A percentile compares a stretch with the other conserved stretches of the same genome.
Evolutionary conservation across 202 grass and related monocot species (phyloP).

Genomic region (Saccharum hybrid): DNA sequence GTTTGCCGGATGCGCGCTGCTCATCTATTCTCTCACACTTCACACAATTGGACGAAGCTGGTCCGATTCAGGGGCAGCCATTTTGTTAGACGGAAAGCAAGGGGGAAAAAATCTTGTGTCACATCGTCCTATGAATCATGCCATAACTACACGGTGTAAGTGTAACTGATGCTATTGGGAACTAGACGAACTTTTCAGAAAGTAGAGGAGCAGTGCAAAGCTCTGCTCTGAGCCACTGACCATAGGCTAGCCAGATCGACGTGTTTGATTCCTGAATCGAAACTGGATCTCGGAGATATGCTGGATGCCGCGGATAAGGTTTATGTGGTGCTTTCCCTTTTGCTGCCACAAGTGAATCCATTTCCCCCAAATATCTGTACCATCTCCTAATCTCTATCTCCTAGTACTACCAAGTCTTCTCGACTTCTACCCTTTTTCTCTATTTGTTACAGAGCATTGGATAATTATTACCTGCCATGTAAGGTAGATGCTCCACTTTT

Average conservation of each 20-base stretch:
- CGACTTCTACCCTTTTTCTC: background rate
- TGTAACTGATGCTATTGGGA: background rate
- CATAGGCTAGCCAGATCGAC: background rate
- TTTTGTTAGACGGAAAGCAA: background rate
- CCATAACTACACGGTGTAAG: too few species aligned
- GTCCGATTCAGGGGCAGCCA: background rate
- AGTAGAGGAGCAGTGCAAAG: background rate
- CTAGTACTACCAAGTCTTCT: background rate
- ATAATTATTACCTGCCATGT: too few species aligned
- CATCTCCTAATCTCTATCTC: background rate
- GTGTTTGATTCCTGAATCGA: background rate
- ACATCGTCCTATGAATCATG: background rate
- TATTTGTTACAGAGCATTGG: too few species aligned
- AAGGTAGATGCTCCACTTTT: background rate
- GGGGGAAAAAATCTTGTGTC: background rate
- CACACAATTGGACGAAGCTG: background rate
- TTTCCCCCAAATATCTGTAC: slow-evolving; percentile 29
- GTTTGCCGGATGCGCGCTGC: too few species aligned
- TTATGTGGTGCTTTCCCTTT: slow-evolving; percentile 23
- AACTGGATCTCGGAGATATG: slow-evolving; percentile 11
- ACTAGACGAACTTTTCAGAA: background rate
- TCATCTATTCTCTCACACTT: background rate
- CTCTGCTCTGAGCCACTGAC: background rate
- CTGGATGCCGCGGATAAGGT: slow-evolving; percentile 6
- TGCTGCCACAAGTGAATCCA: slow-evolving; percentile 17